A percentile compares a stretch with the other conserved stretches of the same genome.
phyloP scores from a whole-genome alignment of 371 early-diverging fungal species.

The Rhizopus arrhizus region DNA sequence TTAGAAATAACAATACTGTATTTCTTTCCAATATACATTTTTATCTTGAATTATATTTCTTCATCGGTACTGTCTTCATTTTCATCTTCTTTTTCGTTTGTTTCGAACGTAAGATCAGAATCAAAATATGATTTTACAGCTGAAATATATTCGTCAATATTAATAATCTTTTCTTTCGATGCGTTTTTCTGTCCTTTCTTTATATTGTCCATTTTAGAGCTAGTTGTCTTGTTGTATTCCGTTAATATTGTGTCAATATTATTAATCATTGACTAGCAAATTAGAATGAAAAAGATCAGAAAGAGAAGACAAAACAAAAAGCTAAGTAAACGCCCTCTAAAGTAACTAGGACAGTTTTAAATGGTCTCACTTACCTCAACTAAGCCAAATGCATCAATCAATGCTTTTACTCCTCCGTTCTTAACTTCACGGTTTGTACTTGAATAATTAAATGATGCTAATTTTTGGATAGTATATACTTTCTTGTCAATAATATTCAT shows the following conservation, averaged over 20 bases:
- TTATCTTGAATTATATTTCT: not conserved
- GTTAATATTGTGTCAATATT: constrained; percentile 11
- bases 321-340: constrained; percentile 13
- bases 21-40: not conserved
- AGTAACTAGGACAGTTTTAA: constrained; percentile 6
- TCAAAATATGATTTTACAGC: constrained; percentile 4
- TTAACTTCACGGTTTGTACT: constrained; percentile 14
- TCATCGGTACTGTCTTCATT: not conserved
- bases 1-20: not conserved
- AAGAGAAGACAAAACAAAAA: constrained; percentile 20
- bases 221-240: constrained; percentile 16
- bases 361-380: constrained; percentile 13
- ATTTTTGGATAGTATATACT: constrained; percentile 10
- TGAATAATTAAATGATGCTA: constrained; percentile 14
- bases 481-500: constrained; percentile 16
- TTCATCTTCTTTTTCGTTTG: constrained; percentile 11
- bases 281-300: constrained; percentile 12
- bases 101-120: constrained; percentile 7
- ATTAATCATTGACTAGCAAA: constrained; percentile 8
- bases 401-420: constrained; percentile 9
- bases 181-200: constrained; percentile 14
- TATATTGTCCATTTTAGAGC: constrained; percentile 9
- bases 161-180: constrained; percentile 2
- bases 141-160: constrained; percentile 18
- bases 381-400: constrained; percentile 14